A percentile compares a stretch with the other conserved stretches of the same genome.
These are phyloP conservation scores for Barnettozyma sucrosica DNA, from an alignment of 805 yeast genomes.

Conservation along the genomic window DNA sequence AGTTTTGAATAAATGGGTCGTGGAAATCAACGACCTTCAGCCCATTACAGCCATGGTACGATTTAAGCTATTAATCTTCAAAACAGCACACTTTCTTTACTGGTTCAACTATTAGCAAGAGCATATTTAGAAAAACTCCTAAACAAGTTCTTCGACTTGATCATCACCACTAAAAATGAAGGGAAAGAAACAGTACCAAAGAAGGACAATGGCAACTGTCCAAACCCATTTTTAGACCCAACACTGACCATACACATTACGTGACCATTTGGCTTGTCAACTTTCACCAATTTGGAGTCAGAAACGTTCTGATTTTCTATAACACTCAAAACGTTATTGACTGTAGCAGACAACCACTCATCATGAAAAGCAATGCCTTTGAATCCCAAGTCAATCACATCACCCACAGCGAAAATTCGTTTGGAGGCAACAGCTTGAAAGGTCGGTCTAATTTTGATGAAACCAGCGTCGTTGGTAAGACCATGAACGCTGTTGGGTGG, in stretches of 20 bases:
- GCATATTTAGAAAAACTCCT: background rate
- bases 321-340: constrained; percentile 15
- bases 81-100: too few relatives aligned
- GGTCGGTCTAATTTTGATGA: background rate
- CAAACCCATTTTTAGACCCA: constrained; percentile 25
- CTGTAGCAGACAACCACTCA: constrained; percentile 13
- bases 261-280: background rate
- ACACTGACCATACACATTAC: constrained; percentile 15
- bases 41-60: too few relatives aligned
- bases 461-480: background rate
- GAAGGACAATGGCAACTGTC: constrained; percentile 23
- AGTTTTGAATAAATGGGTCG: too few relatives aligned
- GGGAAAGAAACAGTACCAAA: constrained; percentile 21
- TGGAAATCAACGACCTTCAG: too few relatives aligned
- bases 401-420: constrained; percentile 30
- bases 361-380: constrained; percentile 18
- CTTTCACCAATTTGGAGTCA: background rate
- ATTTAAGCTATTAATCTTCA: too few relatives aligned
- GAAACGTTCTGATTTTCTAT: background rate
- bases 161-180: constrained; percentile 13
- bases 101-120: background rate
- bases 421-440: background rate
- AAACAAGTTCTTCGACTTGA: constrained; percentile 20
- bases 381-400: constrained; percentile 22
- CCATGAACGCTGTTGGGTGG: background rate